These are phyloP conservation scores for Phylloporus arenicola DNA, from an alignment of 768 basidiomycete genomes.

Conservation along the genomic window DNA sequence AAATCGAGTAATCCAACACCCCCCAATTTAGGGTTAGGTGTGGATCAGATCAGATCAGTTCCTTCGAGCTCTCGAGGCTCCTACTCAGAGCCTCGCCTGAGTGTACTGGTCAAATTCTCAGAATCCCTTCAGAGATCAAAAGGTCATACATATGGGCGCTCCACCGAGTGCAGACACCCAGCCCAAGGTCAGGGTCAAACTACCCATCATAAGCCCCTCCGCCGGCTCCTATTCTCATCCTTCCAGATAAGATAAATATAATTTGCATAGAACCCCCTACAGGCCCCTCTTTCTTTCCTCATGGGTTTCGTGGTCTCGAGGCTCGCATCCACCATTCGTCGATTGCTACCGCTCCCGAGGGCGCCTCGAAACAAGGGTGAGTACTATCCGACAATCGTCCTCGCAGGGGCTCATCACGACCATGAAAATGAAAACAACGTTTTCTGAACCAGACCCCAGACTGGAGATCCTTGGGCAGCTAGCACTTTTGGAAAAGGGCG, in stretches of 20 bases:
- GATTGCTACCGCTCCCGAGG: background rate
- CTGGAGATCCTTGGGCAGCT: conserved; percentile 1
- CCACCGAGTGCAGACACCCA: too few relatives aligned
- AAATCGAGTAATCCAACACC: too few relatives aligned
- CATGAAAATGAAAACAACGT: background rate
- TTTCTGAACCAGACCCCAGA: conserved; percentile 4
- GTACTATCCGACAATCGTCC: background rate
- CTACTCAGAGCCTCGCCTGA: too few relatives aligned
- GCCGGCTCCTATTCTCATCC: background rate
- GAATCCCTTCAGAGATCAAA: too few relatives aligned
- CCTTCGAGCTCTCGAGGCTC: background rate
- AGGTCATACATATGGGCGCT: too few relatives aligned
- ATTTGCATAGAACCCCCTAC: background rate
- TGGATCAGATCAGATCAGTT: too few relatives aligned
- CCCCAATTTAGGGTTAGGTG: conserved; percentile 5
- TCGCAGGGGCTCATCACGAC: background rate
- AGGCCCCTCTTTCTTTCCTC: background rate
- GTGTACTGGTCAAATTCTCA: too few relatives aligned
- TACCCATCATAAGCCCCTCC: too few relatives aligned
- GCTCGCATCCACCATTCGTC: background rate
- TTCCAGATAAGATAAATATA: background rate
- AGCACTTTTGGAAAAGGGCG: conserved; percentile 11
- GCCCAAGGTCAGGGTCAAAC: too few relatives aligned
- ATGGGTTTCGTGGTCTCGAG: conserved; percentile 11
- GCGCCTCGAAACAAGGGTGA: conserved; percentile 1